Percentiles rank a stretch among this genome's conserved stretches.
phyloP scores from a whole-genome alignment of 345 rosid species.

The Rhizophora mangle region DNA sequence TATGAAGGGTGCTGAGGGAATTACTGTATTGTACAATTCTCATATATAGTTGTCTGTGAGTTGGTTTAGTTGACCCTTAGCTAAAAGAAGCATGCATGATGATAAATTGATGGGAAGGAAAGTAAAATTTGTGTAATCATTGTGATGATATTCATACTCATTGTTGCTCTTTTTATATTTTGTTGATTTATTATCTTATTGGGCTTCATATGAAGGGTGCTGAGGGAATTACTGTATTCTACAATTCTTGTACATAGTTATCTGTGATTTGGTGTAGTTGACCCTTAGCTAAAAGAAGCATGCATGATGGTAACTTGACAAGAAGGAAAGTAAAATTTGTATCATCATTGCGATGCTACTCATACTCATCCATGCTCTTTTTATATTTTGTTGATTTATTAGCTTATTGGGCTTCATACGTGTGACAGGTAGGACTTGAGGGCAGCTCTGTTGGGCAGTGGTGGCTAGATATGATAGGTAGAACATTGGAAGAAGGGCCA shows the following conservation, averaged over 20 bases:
- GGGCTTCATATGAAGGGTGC: not conserved
- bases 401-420: conserved; percentile 7
- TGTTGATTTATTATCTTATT: conserved; percentile 5
- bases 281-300: not conserved
- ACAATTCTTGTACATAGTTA: not conserved
- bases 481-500: conserved; percentile 66
- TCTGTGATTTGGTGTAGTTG: not conserved
- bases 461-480: conserved; percentile 97
- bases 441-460: conserved; percentile 89
- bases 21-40: not conserved
- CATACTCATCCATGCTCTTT: not conserved
- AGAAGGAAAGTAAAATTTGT: conserved; percentile 4
- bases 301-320: not conserved
- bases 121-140: not conserved
- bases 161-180: conserved; percentile 4
- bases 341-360: not conserved
- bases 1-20: not conserved
- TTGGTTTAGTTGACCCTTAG: not conserved
- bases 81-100: not conserved
- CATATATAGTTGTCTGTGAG: not conserved
- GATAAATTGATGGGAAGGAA: not conserved
- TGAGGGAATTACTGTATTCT: not conserved
- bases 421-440: conserved; percentile 93
- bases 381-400: conserved; percentile 13
- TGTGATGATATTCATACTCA: too few species aligned